Base-by-base conservation (phyloP, 371 early-diverging fungal species). In the Mucor sp. region DNA sequence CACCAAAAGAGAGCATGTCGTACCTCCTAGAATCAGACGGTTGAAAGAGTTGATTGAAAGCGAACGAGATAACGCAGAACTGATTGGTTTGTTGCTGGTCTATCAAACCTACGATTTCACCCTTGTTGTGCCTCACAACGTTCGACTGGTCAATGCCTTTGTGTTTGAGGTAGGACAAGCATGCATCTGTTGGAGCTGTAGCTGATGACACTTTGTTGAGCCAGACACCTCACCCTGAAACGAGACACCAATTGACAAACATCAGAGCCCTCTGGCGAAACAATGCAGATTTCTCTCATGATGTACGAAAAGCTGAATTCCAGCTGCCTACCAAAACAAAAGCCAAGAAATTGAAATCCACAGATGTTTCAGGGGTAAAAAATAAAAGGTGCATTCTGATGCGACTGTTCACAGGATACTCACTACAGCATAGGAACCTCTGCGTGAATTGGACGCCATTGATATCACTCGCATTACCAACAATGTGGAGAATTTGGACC, bases 1-100 rank as follows among this genome's bases (percentile, higher is more conserved):
- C 73, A 87, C 88, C 4, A 68, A 70, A 53, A 67, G 77, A 11
- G 77, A 75, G 3, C 81, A 86, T 63, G 84, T 87, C 0, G 83
- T 74, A 58, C 72, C 74, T 4, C 82, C 81, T 62, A 74, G 88
- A 66, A 69, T 82, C n/a, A 66, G 74, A n/a, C 63, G 71, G 44
- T 68, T 87, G 88, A 39, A 79, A 33, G 75, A 83, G 15, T 28
- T 83, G 28, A 70, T 79, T 41, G 65, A 74, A 7, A 63, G 62
- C 19, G 75, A 74, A 23, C 80, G 72, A 6, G 62, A 73, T 21
- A 84, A 82, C 44, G 72, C 69, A 25, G 67, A 73, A 7, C 65
- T 87, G 25, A 66, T 70, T 15, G 85, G 83, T 28, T 71, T 87
- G 12, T 62, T 85, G 19, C 55, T 72, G 30, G 66, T 74, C 0